Conservation (phyloP, 371 early-diverging fungal genomes). For the Zopfochytrium polystomum region DNA sequence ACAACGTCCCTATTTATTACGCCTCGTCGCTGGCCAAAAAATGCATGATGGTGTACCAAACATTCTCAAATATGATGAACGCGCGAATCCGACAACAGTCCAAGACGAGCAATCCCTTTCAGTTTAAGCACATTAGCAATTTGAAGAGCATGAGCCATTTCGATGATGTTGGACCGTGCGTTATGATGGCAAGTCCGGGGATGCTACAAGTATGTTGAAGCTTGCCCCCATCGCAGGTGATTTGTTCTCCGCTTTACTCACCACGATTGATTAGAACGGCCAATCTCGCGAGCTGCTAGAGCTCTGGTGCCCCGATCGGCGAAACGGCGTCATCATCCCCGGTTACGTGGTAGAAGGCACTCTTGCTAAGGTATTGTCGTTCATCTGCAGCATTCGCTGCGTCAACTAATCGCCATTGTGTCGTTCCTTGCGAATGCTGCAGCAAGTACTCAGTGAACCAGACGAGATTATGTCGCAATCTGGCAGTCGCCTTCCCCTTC, state of each 20-base stretch:
- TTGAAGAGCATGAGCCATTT: conserved; percentile 89
- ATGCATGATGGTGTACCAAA: conserved; percentile 96
- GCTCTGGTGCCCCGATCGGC: conserved; percentile 93
- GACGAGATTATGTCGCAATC: conserved; percentile 79
- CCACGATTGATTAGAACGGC: conserved; percentile 66
- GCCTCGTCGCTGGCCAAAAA: conserved; percentile 96
- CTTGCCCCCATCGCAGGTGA: background rate
- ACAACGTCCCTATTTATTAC: conserved; percentile 97
- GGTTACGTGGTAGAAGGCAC: conserved; percentile 99
- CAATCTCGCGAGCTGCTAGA: conserved; percentile 97
- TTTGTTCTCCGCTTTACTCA: background rate
- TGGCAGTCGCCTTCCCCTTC: conserved; percentile 86
- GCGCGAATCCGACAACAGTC: conserved; percentile 91
- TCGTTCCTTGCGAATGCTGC: background rate
- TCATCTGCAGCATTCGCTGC: too few species aligned
- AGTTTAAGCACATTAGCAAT: conserved; percentile 96
- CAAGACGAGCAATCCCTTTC: conserved; percentile 93
- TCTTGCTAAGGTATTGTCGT: conserved; percentile 86
- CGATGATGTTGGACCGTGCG: conserved; percentile 98
- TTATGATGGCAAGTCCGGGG: conserved; percentile 99
- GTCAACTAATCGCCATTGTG: background rate
- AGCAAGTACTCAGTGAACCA: conserved; percentile 92
- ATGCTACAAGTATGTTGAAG: conserved; percentile 86
- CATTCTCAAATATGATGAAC: conserved; percentile 99
- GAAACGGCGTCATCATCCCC: conserved; percentile 96